These are phyloP conservation scores for Ceratobasidium papillatum DNA, from an alignment of 1,284 basidiomycete species.

Conservation along the genomic window DNA sequence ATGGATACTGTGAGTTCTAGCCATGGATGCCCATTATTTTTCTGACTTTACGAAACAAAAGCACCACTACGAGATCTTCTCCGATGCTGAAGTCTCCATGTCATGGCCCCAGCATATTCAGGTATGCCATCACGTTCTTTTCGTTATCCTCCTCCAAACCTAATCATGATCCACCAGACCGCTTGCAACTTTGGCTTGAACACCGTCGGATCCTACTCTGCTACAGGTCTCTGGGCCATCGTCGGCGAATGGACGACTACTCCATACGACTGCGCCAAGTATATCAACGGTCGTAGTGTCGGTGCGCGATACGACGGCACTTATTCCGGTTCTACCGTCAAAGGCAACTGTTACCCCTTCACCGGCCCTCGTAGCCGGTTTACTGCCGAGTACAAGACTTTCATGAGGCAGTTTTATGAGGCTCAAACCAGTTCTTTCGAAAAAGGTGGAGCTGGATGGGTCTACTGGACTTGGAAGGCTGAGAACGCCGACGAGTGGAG, in stretches of 20 bases:
- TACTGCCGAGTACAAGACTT: constrained; percentile 81
- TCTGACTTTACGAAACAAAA: constrained; percentile 51
- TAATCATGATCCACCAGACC: constrained; percentile 47
- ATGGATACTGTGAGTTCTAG: constrained; percentile 58
- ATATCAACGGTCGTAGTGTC: constrained; percentile 50
- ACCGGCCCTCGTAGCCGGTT: constrained; percentile 79
- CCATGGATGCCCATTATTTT: not conserved
- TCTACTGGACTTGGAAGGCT: constrained; percentile 81
- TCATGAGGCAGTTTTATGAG: constrained; percentile 85
- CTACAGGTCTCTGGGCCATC: constrained; percentile 71
- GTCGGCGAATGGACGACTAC: constrained; percentile 90
- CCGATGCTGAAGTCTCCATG: constrained; percentile 60
- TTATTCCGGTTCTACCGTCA: constrained; percentile 67
- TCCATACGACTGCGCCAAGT: constrained; percentile 85
- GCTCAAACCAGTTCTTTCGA: constrained; percentile 63
- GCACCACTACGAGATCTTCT: constrained; percentile 87
- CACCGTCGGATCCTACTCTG: constrained; percentile 63
- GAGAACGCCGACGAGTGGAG: constrained; percentile 78
- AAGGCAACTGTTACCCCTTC: constrained; percentile 77
- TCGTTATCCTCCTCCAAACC: not conserved
- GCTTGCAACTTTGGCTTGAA: constrained; percentile 61
- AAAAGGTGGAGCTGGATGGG: constrained; percentile 64
- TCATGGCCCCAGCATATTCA: constrained; percentile 69
- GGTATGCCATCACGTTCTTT: constrained; percentile 48
- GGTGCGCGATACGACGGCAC: constrained; percentile 85